Evolutionary conservation across 2,329 filamentous ascomycete genomes (phyloP).

Genomic region (Arthrobotrys conoides): DNA sequence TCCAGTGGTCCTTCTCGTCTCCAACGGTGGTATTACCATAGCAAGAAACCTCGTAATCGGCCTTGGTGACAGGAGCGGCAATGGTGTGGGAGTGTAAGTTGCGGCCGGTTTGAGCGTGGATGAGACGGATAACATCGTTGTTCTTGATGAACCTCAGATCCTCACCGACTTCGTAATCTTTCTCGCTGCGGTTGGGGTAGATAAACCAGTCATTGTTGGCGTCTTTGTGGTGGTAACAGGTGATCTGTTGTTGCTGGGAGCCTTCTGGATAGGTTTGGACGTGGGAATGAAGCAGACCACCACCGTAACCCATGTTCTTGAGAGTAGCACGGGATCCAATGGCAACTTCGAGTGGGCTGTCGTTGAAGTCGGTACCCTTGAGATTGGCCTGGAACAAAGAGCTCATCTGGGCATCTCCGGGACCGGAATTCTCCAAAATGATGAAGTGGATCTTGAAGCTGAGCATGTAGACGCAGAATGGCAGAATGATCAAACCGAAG

Average conservation of each 20-base stretch:
- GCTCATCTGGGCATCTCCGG: constrained; percentile 99
- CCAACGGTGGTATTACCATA: constrained; percentile 97
- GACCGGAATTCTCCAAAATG: constrained; percentile 91
- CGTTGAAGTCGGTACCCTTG: constrained; percentile 90
- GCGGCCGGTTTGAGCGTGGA: constrained; percentile 94
- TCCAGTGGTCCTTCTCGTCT: constrained; percentile 98
- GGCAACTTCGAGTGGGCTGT: constrained; percentile 93
- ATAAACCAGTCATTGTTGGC: constrained; percentile 99
- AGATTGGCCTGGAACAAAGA: constrained; percentile 99
- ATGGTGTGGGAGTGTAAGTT: constrained; percentile 97
- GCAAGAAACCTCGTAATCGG: constrained; percentile 90
- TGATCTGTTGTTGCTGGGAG: constrained; percentile 94
- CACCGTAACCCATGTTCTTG: constrained; percentile 99
- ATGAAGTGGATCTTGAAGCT: constrained; percentile 96
- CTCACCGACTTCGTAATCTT: constrained; percentile 79
- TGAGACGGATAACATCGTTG: constrained; percentile 83
- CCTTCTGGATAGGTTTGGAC: constrained; percentile 96
- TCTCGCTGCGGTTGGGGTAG: constrained; percentile 87
- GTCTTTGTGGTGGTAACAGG: constrained; percentile 99
- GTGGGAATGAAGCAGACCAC: constrained; percentile 95
- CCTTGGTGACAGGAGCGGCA: constrained; percentile 87
- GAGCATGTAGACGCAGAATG: constrained; percentile 91
- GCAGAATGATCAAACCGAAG: constrained; percentile 88
- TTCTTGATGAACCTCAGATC: constrained; percentile 82
- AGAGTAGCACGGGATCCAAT: constrained; percentile 89